Conservation (phyloP, 768 basidiomycete species). For the Pleurotus citrinopileatus region DNA sequence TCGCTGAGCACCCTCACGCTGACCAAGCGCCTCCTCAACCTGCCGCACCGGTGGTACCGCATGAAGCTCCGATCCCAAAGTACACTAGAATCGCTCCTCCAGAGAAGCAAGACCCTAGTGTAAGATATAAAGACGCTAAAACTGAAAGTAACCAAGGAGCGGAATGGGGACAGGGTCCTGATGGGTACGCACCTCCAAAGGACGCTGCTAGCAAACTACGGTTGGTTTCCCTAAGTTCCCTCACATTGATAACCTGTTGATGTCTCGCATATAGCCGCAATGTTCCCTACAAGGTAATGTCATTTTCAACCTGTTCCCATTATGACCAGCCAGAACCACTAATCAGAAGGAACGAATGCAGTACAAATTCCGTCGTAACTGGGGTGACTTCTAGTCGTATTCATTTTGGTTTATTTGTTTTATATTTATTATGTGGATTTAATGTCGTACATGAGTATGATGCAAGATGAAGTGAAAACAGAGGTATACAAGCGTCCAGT, state of each 20-base stretch:
- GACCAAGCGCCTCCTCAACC: constrained; percentile 13
- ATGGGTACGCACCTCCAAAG: constrained; percentile 70
- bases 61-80: constrained; percentile 41
- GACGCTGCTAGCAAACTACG: constrained; percentile 76
- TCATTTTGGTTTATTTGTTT: not conserved
- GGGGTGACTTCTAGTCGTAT: constrained; percentile 78
- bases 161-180: constrained; percentile 71
- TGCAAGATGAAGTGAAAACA: constrained; percentile 11
- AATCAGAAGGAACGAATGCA: constrained; percentile 59
- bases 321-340: constrained; percentile 33
- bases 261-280: constrained; percentile 42
- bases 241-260: constrained; percentile 6
- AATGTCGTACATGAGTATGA: not conserved
- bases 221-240: constrained; percentile 28
- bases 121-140: constrained; percentile 56
- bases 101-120: constrained; percentile 66
- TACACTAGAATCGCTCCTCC: constrained; percentile 57
- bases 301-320: constrained; percentile 3
- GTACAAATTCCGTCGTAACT: constrained; percentile 88
- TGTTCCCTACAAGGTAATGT: constrained; percentile 81
- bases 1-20: constrained; percentile 15
- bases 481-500: constrained; percentile 3
- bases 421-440: constrained; percentile 8
- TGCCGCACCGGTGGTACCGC: constrained; percentile 21
- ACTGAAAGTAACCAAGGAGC: constrained; percentile 51